Conservation (phyloP, 176 grass and related monocot genomes). For the Neostapfia colusana region DNA sequence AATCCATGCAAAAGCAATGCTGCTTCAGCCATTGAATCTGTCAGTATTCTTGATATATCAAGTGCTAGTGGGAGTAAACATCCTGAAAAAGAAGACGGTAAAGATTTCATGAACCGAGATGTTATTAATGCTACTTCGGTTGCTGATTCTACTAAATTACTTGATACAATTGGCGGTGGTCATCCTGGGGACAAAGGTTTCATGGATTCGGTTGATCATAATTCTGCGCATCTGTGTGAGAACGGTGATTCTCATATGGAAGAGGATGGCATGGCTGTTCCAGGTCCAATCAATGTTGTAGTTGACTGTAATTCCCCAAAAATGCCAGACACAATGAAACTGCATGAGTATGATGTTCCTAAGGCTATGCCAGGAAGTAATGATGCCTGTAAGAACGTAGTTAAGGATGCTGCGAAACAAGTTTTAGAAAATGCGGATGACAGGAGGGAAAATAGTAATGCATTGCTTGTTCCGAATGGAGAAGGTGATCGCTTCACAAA, state of each 20-base stretch:
- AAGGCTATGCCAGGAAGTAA: constrained; percentile 17
- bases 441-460: constrained; percentile 16
- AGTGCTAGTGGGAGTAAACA: constrained; percentile 26
- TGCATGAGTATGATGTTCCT: neutral
- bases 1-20: constrained; percentile 36
- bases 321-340: constrained; percentile 5
- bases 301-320: constrained; percentile 12
- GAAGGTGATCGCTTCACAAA: neutral
- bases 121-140: constrained; percentile 18
- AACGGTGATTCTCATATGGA: constrained; percentile 24
- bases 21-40: constrained; percentile 25
- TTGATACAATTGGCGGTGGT: constrained; percentile 23
- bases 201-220: constrained; percentile 24
- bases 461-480: constrained; percentile 3
- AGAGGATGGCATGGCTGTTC: constrained; percentile 31
- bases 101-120: neutral
- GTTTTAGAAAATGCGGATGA: constrained; percentile 8
- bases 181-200: neutral
- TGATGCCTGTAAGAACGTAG: constrained; percentile 6
- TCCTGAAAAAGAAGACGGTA: constrained; percentile 29
- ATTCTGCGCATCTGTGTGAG: neutral
- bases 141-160: constrained; percentile 15
- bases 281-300: constrained; percentile 27
- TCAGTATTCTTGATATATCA: neutral
- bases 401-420: constrained; percentile 2